These are phyloP conservation scores for Beauveria caledonica DNA, from an alignment of 2,329 filamentous ascomycete genomes.

Conservation along the genomic window DNA sequence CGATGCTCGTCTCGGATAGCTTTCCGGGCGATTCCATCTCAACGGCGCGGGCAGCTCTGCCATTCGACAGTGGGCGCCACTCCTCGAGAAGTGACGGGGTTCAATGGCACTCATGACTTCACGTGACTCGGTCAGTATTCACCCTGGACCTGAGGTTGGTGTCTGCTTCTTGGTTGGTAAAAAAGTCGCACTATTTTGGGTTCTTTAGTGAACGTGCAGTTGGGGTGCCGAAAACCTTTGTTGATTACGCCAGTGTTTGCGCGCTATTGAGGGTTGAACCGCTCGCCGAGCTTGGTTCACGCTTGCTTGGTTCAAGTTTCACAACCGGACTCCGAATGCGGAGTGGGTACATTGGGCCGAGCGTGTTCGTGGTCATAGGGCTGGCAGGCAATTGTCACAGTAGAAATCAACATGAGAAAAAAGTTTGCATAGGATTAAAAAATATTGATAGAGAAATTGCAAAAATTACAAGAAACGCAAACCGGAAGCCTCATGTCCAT, in stretches of 20 bases:
- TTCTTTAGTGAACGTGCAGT: neutral
- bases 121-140: constrained; percentile 1
- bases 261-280: neutral
- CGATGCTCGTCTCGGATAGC: no score
- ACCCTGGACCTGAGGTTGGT: neutral
- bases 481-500: neutral
- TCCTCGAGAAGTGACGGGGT: no score
- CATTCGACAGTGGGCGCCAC: no score
- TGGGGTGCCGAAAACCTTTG: no score
- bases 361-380: neutral
- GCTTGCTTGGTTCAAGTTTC: no score
- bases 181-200: neutral
- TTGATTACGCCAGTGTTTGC: neutral
- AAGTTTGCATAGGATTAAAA: neutral
- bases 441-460: no score
- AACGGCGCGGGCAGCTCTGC: no score
- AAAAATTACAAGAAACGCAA: neutral
- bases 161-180: neutral
- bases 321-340: neutral
- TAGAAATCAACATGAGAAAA: neutral
- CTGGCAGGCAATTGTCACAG: neutral
- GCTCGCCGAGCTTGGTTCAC: neutral
- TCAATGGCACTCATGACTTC: no score
- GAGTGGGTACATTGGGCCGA: neutral
- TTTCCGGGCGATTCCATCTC: no score